phyloP scores from a whole-genome alignment of 2,329 filamentous ascomycete species.

The Neofusicoccum sp. region DNA sequence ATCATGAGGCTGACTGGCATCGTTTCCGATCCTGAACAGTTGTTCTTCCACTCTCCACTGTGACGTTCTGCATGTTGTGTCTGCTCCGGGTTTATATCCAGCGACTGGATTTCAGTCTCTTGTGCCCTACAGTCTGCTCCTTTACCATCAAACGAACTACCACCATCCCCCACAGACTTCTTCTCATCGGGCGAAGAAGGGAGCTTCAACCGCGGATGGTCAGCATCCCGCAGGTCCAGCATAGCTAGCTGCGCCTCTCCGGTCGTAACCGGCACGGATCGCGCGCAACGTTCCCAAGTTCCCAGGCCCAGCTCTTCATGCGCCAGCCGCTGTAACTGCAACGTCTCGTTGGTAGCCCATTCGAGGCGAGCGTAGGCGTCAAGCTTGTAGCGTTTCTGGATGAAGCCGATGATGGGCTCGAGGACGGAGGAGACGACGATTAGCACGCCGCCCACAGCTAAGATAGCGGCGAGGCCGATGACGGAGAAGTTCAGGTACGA shows the following conservation, averaged over 20 bases:
- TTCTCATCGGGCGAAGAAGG: slow-evolving; percentile 1
- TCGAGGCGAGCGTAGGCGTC: slow-evolving; percentile 19
- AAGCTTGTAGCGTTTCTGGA: slow-evolving; percentile 15
- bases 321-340: slow-evolving; percentile 19
- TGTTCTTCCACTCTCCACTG: too few species aligned
- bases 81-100: too few species aligned
- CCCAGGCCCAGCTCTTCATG: slow-evolving; percentile 18
- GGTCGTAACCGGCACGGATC: background rate
- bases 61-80: too few species aligned
- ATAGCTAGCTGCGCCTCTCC: background rate
- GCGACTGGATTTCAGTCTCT: too few species aligned
- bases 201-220: slow-evolving; percentile 14
- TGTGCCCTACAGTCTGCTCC: too few species aligned
- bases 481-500: slow-evolving; percentile 24
- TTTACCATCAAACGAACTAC: too few species aligned
- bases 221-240: background rate
- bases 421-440: slow-evolving; percentile 21
- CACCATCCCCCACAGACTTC: too few species aligned
- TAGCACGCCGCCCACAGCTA: slow-evolving; percentile 23
- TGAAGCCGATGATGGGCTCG: background rate
- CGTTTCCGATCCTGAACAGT: too few species aligned
- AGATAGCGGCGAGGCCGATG: slow-evolving; percentile 25
- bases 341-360: slow-evolving; percentile 17
- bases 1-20: too few species aligned
- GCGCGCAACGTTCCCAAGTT: slow-evolving; percentile 13